Percentiles rank a stretch among this genome's conserved stretches.
Evolutionary conservation across 1,139 yeast genomes (phyloP).

Genomic region (Protomyces macrosporus): DNA sequence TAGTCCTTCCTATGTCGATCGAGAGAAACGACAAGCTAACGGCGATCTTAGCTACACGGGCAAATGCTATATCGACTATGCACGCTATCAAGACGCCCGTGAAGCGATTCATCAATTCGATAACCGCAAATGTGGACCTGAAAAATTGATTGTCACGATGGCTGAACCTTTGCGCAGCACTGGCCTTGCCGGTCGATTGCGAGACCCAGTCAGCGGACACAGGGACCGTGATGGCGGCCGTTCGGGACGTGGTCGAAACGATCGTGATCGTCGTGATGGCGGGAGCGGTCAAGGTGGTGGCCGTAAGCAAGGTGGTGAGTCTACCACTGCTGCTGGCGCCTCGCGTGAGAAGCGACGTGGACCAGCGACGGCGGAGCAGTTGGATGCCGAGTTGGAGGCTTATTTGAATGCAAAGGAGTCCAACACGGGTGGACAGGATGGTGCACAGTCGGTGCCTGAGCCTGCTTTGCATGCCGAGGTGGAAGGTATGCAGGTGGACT

Average conservation of each 20-base stretch:
- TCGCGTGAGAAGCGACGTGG: constrained; percentile 5
- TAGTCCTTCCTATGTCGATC: neutral
- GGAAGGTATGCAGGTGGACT: neutral
- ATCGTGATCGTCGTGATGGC: neutral
- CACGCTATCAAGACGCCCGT: neutral
- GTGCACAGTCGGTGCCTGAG: neutral
- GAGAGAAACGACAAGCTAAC: neutral
- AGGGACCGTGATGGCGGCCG: too few relatives aligned
- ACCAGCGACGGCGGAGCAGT: constrained; percentile 18
- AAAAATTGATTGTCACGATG: too few relatives aligned
- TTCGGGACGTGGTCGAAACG: neutral
- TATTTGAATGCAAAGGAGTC: constrained; percentile 3
- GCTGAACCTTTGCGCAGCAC: too few relatives aligned
- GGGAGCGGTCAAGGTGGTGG: neutral
- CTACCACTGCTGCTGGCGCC: neutral
- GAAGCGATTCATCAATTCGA: neutral
- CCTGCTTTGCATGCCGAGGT: neutral
- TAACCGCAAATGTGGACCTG: neutral
- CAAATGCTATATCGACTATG: neutral
- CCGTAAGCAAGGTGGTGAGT: neutral
- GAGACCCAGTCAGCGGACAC: too few relatives aligned
- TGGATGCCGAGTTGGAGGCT: constrained; percentile 19
- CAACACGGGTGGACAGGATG: neutral
- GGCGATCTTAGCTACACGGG: neutral
- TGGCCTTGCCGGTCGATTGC: too few relatives aligned